Percentiles rank a stretch among this genome's conserved stretches.
phyloP scores from a whole-genome alignment of 129 eudicot species.

The Chrysanthemum lavandulifolium region DNA sequence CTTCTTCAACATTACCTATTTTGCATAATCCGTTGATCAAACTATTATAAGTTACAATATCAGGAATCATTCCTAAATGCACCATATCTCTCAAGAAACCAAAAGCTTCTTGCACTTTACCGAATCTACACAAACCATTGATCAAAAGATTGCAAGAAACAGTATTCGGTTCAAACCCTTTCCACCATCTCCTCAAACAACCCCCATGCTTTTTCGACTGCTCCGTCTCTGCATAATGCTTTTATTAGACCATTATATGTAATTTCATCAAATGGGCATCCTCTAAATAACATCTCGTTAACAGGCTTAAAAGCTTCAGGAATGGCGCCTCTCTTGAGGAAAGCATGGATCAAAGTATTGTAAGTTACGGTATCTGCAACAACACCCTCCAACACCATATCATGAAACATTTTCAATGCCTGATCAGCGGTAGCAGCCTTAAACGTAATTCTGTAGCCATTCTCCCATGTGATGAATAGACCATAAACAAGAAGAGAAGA shows the following conservation, averaged over 20 bases:
- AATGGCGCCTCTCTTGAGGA: slow-evolving; percentile 47
- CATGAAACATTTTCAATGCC: slow-evolving; percentile 62
- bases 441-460: too few relatives aligned
- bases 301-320: slow-evolving; percentile 76
- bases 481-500: too few relatives aligned
- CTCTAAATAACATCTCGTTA: slow-evolving; percentile 82
- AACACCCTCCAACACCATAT: slow-evolving; percentile 87
- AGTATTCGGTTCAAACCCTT: slow-evolving; percentile 56
- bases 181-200: slow-evolving; percentile 77
- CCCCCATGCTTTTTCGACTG: slow-evolving; percentile 50
- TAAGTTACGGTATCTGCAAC: slow-evolving; percentile 81
- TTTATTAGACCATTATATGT: slow-evolving; percentile 75
- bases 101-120: slow-evolving; percentile 62
- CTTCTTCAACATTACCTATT: slow-evolving; percentile 57
- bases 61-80: slow-evolving; percentile 72
- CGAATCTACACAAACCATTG: slow-evolving; percentile 60
- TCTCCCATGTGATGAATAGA: too few relatives aligned
- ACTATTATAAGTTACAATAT: slow-evolving; percentile 71
- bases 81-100: slow-evolving; percentile 74
- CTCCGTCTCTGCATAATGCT: slow-evolving; percentile 26
- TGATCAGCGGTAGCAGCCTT: too few relatives aligned
- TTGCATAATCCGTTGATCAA: slow-evolving; percentile 87
- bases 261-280: slow-evolving; percentile 63
- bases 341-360: slow-evolving; percentile 78
- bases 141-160: slow-evolving; percentile 80